Conservation (phyloP, 73 alveolate species). For the Paramecium tetraurelia region DNA sequence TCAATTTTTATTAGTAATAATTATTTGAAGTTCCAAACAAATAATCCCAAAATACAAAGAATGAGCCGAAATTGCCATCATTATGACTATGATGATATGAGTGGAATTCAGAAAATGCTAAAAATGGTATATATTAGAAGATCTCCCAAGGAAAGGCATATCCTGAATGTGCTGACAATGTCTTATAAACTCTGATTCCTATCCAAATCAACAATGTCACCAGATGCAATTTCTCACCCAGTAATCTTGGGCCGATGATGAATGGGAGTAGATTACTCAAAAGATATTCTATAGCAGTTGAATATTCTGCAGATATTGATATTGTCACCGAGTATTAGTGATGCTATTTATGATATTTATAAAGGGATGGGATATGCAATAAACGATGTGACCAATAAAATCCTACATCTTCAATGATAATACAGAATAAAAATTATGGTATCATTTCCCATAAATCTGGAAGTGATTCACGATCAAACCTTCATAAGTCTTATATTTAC, state of each 20-base stretch:
- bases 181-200: constrained; percentile 57
- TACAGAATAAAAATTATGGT: background rate
- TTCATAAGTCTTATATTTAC: background rate
- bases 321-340: constrained; percentile 6
- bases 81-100: constrained; percentile 76
- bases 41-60: constrained; percentile 71
- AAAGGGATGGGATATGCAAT: constrained; percentile 10
- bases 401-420: background rate
- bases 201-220: constrained; percentile 54
- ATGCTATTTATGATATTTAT: constrained; percentile 2
- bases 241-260: constrained; percentile 12
- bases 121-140: constrained; percentile 63
- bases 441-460: background rate
- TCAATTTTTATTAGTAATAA: background rate
- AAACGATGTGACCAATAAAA: constrained; percentile 1
- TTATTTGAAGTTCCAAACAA: constrained; percentile 58
- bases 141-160: constrained; percentile 72
- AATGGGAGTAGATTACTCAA: constrained; percentile 52
- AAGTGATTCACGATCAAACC: background rate
- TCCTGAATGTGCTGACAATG: constrained; percentile 76
- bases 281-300: constrained; percentile 49
- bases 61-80: constrained; percentile 70
- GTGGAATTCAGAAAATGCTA: constrained; percentile 62
- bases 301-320: constrained; percentile 69
- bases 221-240: background rate